Conservation (phyloP, 768 basidiomycete genomes). For the Termitomyces eurrhizus region DNA sequence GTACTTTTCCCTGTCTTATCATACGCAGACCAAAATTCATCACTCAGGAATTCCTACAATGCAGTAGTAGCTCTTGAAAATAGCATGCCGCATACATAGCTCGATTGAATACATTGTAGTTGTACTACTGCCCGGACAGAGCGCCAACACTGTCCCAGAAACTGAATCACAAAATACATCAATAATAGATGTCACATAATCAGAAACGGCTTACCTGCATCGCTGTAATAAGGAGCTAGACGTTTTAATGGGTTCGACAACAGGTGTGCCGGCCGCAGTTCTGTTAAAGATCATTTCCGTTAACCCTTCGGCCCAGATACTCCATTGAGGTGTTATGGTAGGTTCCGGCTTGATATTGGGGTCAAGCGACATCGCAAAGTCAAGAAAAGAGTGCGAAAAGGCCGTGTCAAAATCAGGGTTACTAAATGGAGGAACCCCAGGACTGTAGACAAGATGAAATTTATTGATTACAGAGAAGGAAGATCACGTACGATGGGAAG, state of each 20-base stretch:
- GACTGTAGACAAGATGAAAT: neutral
- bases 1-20: too few relatives aligned
- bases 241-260: conserved; percentile 28
- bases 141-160: conserved; percentile 20
- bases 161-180: neutral
- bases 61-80: too few relatives aligned
- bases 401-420: conserved; percentile 32
- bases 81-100: neutral
- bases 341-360: conserved; percentile 28
- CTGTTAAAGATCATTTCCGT: conserved; percentile 47
- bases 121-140: conserved; percentile 8
- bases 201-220: conserved; percentile 25
- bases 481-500: conserved; percentile 32
- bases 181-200: neutral
- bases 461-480: neutral
- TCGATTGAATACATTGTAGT: neutral
- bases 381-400: conserved; percentile 34
- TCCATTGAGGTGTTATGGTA: conserved; percentile 36
- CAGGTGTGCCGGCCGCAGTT: conserved; percentile 26
- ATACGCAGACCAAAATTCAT: too few relatives aligned
- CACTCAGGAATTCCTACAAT: too few relatives aligned
- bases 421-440: conserved; percentile 24
- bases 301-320: conserved; percentile 19
- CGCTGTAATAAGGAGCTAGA: conserved; percentile 28
- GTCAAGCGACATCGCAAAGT: conserved; percentile 29